Conservation (phyloP, 148 eudicot species). For the Polygonum maritimum region DNA sequence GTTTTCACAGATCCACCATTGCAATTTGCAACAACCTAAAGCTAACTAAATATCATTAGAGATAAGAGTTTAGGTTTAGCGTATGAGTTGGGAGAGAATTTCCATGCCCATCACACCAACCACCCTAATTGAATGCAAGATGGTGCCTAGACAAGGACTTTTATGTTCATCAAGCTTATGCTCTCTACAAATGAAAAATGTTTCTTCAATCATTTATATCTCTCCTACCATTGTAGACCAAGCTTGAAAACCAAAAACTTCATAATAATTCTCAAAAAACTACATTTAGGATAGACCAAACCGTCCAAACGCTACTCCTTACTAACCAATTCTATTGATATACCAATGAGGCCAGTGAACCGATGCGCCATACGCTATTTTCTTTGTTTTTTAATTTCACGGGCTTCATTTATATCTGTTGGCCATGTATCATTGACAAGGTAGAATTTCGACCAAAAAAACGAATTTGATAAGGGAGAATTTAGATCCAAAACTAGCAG, state of each 20-base stretch:
- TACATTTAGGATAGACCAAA: too few species aligned
- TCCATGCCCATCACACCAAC: background rate
- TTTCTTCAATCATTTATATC: background rate
- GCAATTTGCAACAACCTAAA: slow-evolving; percentile 8
- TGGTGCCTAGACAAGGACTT: background rate
- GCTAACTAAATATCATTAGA: background rate
- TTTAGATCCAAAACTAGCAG: background rate
- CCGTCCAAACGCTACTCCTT: too few species aligned
- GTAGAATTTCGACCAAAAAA: too few species aligned
- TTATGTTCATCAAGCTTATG: background rate
- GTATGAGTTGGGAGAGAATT: background rate
- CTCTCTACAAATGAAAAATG: background rate
- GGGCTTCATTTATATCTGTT: too few species aligned
- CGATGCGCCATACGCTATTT: too few species aligned
- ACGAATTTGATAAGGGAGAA: background rate
- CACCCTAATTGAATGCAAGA: background rate
- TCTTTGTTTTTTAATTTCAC: too few species aligned
- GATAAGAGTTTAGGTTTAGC: background rate
- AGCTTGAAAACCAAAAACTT: too few species aligned
- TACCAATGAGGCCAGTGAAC: too few species aligned
- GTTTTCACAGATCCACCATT: background rate
- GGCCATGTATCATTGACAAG: too few species aligned
- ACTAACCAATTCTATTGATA: too few species aligned
- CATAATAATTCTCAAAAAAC: too few species aligned
- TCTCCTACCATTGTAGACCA: too few species aligned